Percentiles rank a stretch among this genome's conserved stretches.
Conservation (phyloP, 257 asterid species). For the Orobanche coerulescens region DNA sequence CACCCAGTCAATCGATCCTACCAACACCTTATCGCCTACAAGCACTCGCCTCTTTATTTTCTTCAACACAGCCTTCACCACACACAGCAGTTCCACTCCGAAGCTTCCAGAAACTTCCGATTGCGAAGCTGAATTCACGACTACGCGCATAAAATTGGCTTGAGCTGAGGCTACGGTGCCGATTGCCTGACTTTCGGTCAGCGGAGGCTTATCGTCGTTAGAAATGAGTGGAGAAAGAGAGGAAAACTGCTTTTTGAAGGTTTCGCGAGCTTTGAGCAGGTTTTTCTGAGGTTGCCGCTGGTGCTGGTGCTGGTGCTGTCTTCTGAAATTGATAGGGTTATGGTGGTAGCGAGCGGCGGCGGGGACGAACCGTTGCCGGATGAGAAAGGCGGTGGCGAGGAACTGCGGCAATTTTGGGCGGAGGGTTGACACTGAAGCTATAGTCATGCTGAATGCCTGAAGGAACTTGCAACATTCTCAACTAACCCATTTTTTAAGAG, state of each 20-base stretch:
- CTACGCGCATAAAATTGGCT: constrained; percentile 96
- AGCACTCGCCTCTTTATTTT: constrained; percentile 86
- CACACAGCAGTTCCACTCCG: constrained; percentile 77
- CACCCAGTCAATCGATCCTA: constrained; percentile 83
- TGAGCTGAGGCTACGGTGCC: constrained; percentile 84
- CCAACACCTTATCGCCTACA: constrained; percentile 89
- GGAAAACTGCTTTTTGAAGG: constrained; percentile 52
- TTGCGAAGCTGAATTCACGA: constrained; percentile 40
- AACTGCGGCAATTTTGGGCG: constrained; percentile 34
- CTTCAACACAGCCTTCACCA: constrained; percentile 87
- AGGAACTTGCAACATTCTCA: too few relatives aligned
- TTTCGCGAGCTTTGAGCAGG: constrained; percentile 66
- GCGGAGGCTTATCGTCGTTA: constrained; percentile 38
- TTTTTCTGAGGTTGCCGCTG: constrained; percentile 53
- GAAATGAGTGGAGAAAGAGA: constrained; percentile 63
- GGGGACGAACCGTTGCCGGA: constrained; percentile 26
- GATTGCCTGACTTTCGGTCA: constrained; percentile 62
- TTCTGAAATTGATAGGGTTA: constrained; percentile 40
- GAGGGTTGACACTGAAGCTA: constrained; percentile 39
- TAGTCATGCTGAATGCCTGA: constrained; percentile 31
- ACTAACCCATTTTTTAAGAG: too few relatives aligned
- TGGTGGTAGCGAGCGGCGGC: constrained; percentile 31
- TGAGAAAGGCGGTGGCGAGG: constrained; percentile 31
- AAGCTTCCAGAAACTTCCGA: constrained; percentile 26
- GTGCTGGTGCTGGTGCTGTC: constrained; percentile 39